These are phyloP conservation scores for Scleroderma citrinum DNA, from an alignment of 768 basidiomycete species.

Conservation along the genomic window DNA sequence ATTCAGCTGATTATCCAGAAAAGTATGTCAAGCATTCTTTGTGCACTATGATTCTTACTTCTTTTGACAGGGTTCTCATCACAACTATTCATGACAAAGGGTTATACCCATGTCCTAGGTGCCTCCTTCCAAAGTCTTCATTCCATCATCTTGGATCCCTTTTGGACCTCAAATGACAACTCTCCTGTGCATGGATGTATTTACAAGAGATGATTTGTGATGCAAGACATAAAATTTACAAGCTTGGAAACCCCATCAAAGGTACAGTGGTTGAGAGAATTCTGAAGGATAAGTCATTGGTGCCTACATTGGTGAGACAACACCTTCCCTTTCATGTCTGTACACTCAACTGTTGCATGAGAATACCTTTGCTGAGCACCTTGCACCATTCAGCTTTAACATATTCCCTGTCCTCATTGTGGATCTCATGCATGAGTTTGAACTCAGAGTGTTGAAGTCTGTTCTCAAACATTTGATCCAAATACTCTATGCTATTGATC, in stretches of 20 bases:
- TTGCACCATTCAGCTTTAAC: background rate
- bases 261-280: too few species aligned
- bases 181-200: too few species aligned
- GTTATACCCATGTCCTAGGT: background rate
- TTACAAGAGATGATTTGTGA: too few species aligned
- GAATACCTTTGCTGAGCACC: background rate
- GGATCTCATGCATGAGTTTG: background rate
- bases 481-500: background rate
- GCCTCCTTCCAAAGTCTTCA: background rate
- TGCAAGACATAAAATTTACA: too few species aligned
- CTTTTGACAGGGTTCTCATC: background rate
- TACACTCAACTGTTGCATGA: too few species aligned
- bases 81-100: background rate
- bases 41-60: background rate
- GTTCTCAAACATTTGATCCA: background rate
- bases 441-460: background rate
- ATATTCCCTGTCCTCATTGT: background rate
- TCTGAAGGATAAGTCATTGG: too few species aligned
- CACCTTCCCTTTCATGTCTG: too few species aligned
- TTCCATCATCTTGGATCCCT: constrained; percentile 6
- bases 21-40: constrained; percentile 16
- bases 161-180: constrained; percentile 9
- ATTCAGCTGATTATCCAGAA: constrained; percentile 23
- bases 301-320: too few species aligned
- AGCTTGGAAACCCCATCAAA: too few species aligned